Conservation (phyloP, 2,329 filamentous ascomycete species). For the Alternaria tenuissima region DNA sequence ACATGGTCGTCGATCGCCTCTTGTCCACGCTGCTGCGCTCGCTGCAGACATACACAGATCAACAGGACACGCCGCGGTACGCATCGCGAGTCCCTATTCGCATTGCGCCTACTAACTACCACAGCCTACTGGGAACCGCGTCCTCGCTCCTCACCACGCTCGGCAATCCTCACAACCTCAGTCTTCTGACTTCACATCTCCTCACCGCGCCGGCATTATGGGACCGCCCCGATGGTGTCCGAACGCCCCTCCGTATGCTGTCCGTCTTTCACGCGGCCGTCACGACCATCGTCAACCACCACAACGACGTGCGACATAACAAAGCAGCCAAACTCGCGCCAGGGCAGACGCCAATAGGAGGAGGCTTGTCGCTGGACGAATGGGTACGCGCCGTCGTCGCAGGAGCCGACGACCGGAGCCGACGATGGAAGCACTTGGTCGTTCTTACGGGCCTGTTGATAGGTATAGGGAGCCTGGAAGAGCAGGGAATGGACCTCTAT, state of each 20-base stretch:
- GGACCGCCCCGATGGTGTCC: constrained; percentile 67
- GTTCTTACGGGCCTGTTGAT: constrained; percentile 80
- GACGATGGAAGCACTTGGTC: constrained; percentile 84
- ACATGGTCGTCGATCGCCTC: constrained; percentile 72
- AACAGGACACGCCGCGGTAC: constrained; percentile 68
- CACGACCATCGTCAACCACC: constrained; percentile 62
- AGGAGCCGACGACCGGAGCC: constrained; percentile 68
- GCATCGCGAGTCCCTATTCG: constrained; percentile 18
- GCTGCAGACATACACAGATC: constrained; percentile 65
- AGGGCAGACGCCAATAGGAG: constrained; percentile 43
- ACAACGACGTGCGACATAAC: constrained; percentile 45
- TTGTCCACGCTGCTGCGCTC: constrained; percentile 72
- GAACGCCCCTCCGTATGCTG: constrained; percentile 70
- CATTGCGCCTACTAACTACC: constrained; percentile 32
- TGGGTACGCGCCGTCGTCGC: constrained; percentile 67
- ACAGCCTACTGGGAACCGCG: constrained; percentile 68
- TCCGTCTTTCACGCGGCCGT: constrained; percentile 76
- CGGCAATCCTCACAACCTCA: constrained; percentile 77
- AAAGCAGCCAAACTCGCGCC: constrained; percentile 39
- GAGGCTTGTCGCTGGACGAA: constrained; percentile 62
- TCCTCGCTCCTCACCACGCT: constrained; percentile 73
- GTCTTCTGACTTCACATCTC: constrained; percentile 75
- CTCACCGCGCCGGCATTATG: constrained; percentile 77
- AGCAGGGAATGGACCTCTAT: constrained; percentile 63
- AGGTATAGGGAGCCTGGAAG: constrained; percentile 65